Conservation (phyloP, 2,329 filamentous ascomycete species). For the Fusarium burgessii region DNA sequence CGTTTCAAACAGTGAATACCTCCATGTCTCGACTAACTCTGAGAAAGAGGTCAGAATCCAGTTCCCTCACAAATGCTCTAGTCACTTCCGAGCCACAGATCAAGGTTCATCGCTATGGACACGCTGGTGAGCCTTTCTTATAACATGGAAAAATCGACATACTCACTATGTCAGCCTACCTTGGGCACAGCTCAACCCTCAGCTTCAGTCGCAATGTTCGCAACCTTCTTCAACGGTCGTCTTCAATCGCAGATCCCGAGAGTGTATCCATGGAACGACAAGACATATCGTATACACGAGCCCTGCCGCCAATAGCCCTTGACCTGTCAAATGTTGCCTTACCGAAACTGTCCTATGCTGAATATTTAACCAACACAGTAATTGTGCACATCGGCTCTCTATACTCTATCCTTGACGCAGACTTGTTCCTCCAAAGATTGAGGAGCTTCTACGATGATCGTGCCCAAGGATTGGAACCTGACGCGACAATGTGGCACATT, state of each 20-base stretch:
- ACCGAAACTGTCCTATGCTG: constrained; percentile 32
- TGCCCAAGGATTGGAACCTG: neutral
- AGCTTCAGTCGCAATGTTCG: constrained; percentile 38
- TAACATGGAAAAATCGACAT: no score
- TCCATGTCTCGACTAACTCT: neutral
- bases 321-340: constrained; percentile 26
- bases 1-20: neutral
- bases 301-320: constrained; percentile 23
- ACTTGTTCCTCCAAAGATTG: constrained; percentile 14
- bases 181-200: constrained; percentile 37
- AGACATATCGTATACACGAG: constrained; percentile 31
- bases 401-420: constrained; percentile 29
- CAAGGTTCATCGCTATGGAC: constrained; percentile 37
- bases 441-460: constrained; percentile 29
- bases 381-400: constrained; percentile 35
- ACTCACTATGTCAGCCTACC: constrained; percentile 27
- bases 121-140: constrained; percentile 14
- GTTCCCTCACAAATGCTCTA: constrained; percentile 29
- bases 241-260: constrained; percentile 18
- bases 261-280: constrained; percentile 31
- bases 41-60: neutral
- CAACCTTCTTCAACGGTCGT: constrained; percentile 35
- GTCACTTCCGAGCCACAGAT: constrained; percentile 37
- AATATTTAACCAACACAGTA: constrained; percentile 35
- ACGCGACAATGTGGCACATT: constrained; percentile 33